Percentiles rank a stretch among this genome's conserved stretches.
phyloP scores from a whole-genome alignment of 2,329 filamentous ascomycete species.

The Alternaria brassicae region DNA sequence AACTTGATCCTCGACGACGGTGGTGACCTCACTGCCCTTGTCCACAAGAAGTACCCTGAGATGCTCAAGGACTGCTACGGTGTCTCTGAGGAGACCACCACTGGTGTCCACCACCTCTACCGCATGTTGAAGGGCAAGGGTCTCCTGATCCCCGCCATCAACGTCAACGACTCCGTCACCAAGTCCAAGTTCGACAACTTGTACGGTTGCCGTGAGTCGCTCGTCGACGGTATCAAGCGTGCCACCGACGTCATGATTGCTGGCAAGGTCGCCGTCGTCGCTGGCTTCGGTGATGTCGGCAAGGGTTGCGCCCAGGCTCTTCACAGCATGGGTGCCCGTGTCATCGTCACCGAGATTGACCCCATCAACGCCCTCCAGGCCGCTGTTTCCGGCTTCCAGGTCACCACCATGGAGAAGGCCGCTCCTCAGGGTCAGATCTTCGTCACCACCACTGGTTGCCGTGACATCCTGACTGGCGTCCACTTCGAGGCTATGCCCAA shows the following conservation, averaged over 20 bases:
- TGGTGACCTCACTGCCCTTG: constrained; percentile 93
- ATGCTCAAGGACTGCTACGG: constrained; percentile 98
- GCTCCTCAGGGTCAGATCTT: constrained; percentile 92
- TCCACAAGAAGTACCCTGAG: constrained; percentile 98
- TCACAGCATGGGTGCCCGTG: constrained; percentile 94
- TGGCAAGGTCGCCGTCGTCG: constrained; percentile 96
- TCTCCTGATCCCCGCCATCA: constrained; percentile 91
- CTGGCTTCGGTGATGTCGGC: constrained; percentile 98
- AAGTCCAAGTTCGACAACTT: constrained; percentile 99
- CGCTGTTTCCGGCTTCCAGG: constrained; percentile 95
- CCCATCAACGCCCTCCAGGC: constrained; percentile 99
- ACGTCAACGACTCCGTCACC: constrained; percentile 99
- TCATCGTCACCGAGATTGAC: constrained; percentile 95
- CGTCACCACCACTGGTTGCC: constrained; percentile 98
- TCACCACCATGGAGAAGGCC: constrained; percentile 98
- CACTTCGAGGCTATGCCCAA: constrained; percentile 97
- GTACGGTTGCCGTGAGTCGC: constrained; percentile 98
- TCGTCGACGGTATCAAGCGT: constrained; percentile 99
- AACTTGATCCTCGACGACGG: constrained; percentile 99
- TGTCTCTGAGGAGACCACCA: constrained; percentile 99
- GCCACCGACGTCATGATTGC: constrained; percentile 99
- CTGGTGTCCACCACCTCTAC: constrained; percentile 99
- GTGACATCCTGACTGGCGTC: constrained; percentile 89
- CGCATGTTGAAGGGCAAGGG: constrained; percentile 81
- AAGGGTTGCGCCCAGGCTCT: constrained; percentile 98